Conservation (phyloP, 192 early-diverging fungal genomes). For the Backusella psychrophila region DNA sequence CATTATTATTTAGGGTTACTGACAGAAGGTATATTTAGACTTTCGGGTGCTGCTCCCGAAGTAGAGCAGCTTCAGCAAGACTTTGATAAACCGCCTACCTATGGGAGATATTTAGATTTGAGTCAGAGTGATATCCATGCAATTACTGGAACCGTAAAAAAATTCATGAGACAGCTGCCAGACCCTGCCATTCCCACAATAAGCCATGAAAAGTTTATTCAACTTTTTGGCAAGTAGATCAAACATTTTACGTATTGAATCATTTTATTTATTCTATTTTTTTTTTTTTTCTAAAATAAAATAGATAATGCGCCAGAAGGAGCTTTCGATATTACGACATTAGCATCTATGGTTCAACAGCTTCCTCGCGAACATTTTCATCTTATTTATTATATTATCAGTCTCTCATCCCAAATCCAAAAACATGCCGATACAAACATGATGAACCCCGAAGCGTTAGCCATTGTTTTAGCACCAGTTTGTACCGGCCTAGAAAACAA, state of each 20-base stretch:
- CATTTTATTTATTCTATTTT: background rate
- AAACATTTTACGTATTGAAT: background rate
- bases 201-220: constrained; percentile 19
- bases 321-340: background rate
- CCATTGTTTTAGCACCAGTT: constrained; percentile 32
- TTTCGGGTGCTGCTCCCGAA: constrained; percentile 35
- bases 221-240: constrained; percentile 3
- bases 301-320: background rate
- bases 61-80: constrained; percentile 23
- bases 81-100: constrained; percentile 25
- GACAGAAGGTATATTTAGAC: constrained; percentile 32
- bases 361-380: constrained; percentile 22
- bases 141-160: constrained; percentile 32
- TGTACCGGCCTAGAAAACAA: constrained; percentile 32
- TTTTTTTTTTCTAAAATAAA: background rate
- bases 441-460: constrained; percentile 37
- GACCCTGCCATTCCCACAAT: constrained; percentile 26
- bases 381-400: constrained; percentile 24
- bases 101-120: constrained; percentile 26
- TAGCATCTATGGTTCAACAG: background rate
- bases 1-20: constrained; percentile 21
- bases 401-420: constrained; percentile 15
- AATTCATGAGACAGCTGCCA: constrained; percentile 30
- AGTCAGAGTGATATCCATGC: constrained; percentile 31
- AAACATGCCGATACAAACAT: constrained; percentile 25